phyloP scores from a whole-genome alignment of 805 yeast species.

The Metschnikowia similis region DNA sequence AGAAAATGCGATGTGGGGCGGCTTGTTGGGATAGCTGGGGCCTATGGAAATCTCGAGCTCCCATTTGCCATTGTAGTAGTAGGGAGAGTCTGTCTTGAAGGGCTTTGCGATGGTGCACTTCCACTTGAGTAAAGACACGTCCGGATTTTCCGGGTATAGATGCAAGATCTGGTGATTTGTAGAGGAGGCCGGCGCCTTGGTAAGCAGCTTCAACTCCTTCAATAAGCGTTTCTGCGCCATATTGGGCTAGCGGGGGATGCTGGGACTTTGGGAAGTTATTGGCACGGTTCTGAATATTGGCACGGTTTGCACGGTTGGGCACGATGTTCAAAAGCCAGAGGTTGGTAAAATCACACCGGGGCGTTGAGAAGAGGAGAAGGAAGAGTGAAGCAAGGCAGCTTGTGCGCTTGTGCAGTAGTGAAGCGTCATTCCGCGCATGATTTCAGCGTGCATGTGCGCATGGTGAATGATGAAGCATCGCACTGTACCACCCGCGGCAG shows the following conservation, averaged over 20 bases:
- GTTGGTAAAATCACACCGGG: too few species aligned
- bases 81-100: conserved; percentile 42
- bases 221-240: conserved; percentile 42
- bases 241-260: neutral
- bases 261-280: neutral
- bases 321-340: neutral
- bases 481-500: neutral
- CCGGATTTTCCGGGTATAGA: conserved; percentile 39
- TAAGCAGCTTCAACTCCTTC: conserved; percentile 34
- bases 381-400: neutral
- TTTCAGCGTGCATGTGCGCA: conserved; percentile 1
- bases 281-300: neutral
- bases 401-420: neutral
- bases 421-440: neutral
- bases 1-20: conserved; percentile 54
- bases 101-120: conserved; percentile 20
- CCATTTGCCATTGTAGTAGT: conserved; percentile 50
- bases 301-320: too few species aligned
- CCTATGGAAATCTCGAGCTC: conserved; percentile 44
- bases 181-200: conserved; percentile 22
- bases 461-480: neutral
- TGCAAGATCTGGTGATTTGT: conserved; percentile 36
- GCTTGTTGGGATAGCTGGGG: conserved; percentile 49
- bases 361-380: neutral
- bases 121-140: conserved; percentile 13